These are phyloP conservation scores for Penicillium capsulatum DNA, from an alignment of 2,329 filamentous ascomycete genomes.

Conservation along the genomic window DNA sequence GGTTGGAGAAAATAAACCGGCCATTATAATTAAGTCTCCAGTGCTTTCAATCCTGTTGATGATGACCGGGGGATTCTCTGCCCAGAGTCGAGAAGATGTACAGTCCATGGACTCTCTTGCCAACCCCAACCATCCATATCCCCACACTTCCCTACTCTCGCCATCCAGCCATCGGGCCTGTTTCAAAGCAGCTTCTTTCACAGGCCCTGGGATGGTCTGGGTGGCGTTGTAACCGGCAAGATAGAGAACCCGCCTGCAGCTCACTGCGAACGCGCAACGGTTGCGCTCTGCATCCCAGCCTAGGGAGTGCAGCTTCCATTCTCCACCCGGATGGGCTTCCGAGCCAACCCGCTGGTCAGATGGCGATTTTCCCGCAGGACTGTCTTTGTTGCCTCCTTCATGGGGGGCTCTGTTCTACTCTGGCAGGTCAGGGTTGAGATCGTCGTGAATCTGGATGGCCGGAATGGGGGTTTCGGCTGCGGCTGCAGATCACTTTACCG, in stretches of 20 bases:
- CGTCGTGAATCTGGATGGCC: conserved; percentile 3
- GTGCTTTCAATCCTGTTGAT: too few relatives aligned
- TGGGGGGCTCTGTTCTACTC: too few relatives aligned
- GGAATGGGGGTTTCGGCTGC: conserved; percentile 6
- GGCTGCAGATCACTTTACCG: conserved; percentile 11
- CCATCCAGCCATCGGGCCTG: neutral
- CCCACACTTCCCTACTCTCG: too few relatives aligned
- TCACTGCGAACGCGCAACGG: conserved; percentile 20
- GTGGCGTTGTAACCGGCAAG: conserved; percentile 20
- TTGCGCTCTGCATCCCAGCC: conserved; percentile 4
- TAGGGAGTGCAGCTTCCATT: conserved; percentile 1
- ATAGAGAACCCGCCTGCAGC: conserved; percentile 16
- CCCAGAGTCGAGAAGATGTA: too few relatives aligned
- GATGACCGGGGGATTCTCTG: too few relatives aligned
- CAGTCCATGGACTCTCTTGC: too few relatives aligned
- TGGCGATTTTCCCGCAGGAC: conserved; percentile 3
- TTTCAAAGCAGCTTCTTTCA: conserved; percentile 23
- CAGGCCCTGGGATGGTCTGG: conserved; percentile 18
- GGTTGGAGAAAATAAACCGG: too few relatives aligned
- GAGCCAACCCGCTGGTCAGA: conserved; percentile 1
- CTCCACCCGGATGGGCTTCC: neutral
- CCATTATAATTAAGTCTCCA: too few relatives aligned
- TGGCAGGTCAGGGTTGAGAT: neutral
- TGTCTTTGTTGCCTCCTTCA: conserved; percentile 1
- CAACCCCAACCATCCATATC: too few relatives aligned